Evolutionary conservation across 257 asterid species (phyloP).

Genomic region (Misopates orontium): DNA sequence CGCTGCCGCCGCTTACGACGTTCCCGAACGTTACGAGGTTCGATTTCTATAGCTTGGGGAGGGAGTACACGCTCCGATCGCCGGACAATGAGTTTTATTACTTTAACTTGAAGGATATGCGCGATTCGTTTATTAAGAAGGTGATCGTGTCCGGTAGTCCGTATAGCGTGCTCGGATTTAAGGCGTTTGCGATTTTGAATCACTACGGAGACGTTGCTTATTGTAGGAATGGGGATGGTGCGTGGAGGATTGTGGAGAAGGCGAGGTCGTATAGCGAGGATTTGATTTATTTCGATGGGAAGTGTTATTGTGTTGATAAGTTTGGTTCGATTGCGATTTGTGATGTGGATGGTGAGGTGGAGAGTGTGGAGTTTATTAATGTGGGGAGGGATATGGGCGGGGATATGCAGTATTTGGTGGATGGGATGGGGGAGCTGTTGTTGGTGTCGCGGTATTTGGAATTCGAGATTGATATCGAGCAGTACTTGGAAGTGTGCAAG

Average conservation of each 20-base stretch:
- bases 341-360: slow-evolving; percentile 42
- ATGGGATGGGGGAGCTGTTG: slow-evolving; percentile 60
- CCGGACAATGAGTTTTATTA: slow-evolving; percentile 32
- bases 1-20: slow-evolving; percentile 59
- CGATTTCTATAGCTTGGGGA: slow-evolving; percentile 55
- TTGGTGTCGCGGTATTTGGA: slow-evolving; percentile 58
- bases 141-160: slow-evolving; percentile 64
- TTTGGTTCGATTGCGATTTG: slow-evolving; percentile 55
- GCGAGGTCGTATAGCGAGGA: slow-evolving; percentile 59
- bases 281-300: slow-evolving; percentile 48
- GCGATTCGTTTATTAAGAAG: slow-evolving; percentile 65
- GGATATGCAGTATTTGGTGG: slow-evolving; percentile 74
- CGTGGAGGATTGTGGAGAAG: slow-evolving; percentile 54
- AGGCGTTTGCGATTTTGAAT: slow-evolving; percentile 56
- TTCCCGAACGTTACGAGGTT: slow-evolving; percentile 62
- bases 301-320: slow-evolving; percentile 55
- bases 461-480: slow-evolving; percentile 44
- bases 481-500: slow-evolving; percentile 48
- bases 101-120: slow-evolving; percentile 56
- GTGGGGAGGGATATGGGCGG: slow-evolving; percentile 43
- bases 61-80: slow-evolving; percentile 55
- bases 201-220: slow-evolving; percentile 51
- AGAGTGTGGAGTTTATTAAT: slow-evolving; percentile 39
- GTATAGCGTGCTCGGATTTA: slow-evolving; percentile 29
- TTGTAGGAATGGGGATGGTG: slow-evolving; percentile 45